Evolutionary conservation across 208 protist species (phyloP), one percentile per base, ranked within the genome.

Genomic region (Lotmaria passim): DNA sequence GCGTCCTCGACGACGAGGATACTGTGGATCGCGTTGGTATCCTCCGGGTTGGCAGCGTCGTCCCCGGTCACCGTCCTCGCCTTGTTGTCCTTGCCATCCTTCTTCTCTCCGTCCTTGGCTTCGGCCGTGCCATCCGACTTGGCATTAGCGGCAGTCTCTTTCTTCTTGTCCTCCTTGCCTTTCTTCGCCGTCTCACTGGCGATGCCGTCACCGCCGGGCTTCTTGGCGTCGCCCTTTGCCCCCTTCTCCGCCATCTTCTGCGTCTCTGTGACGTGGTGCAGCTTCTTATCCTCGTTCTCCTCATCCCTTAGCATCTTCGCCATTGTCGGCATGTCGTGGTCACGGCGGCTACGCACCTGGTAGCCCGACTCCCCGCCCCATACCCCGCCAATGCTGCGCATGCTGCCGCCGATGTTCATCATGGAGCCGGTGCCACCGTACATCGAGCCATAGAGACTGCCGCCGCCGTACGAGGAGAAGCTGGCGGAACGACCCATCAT

Each of bases 341-440:
- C 61, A 38, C 51, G 60, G 34, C 52, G 52, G 33, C 53, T 63
- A 55, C 61, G 60, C 39, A 75, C 69, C 47, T 60, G 17, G 52
- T 71, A 69, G 43, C 63, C 44, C 21, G 55, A 53, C 28, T 68
- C 60, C 36, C 33, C 66, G 50, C 78, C 73, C 53, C 79, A 83
- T 73, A 85, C 82, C 62, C 69, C 75, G 30, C 74, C 62, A 38
- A 79, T 78, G 57, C 61, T 59, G 53, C 56, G 51, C 33, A 46
- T 56, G 46, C 26, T 63, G 52, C 47, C 70, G 17, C 52, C 57
- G 26, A 60, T 30, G 60, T 43, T 36, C 21, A 47, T 38, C 19
- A 59, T 44, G 21, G 61, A 78, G 28, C 44, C 48, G 53, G 61
- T 71, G 28, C 44, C 48, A 47, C 62, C 60, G 12, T 57, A 53